Evolutionary conservation across 2,329 filamentous ascomycete genomes (phyloP).

Genomic region (Dryadomyces sulphureus): DNA sequence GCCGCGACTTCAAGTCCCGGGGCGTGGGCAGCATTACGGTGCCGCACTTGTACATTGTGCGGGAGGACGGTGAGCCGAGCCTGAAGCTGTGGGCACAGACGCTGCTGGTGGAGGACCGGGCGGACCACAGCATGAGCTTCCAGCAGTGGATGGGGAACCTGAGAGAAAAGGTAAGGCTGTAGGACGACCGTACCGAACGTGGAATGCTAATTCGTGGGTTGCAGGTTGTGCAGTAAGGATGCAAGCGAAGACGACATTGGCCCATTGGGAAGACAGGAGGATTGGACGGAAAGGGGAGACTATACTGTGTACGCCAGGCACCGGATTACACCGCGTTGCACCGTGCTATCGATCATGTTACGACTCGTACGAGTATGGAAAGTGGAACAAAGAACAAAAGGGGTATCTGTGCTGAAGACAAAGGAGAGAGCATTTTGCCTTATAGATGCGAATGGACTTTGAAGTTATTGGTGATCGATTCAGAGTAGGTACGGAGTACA

Average conservation of each 20-base stretch:
- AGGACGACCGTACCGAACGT: not conserved
- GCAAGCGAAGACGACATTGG: not conserved
- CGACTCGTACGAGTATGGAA: not conserved
- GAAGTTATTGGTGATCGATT: not conserved
- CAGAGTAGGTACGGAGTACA: too few relatives aligned
- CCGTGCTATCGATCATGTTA: not conserved
- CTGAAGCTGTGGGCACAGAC: slow-evolving; percentile 96
- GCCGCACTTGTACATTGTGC: slow-evolving; percentile 82
- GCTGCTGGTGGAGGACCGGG: slow-evolving; percentile 82
- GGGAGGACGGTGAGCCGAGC: slow-evolving; percentile 90
- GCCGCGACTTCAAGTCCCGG: slow-evolving; percentile 68
- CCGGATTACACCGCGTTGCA: too few relatives aligned
- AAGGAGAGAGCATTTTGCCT: not conserved
- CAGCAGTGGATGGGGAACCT: slow-evolving; percentile 85
- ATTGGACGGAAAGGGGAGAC: not conserved
- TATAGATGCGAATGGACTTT: not conserved
- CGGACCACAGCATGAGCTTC: slow-evolving; percentile 85
- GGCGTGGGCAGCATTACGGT: slow-evolving; percentile 88
- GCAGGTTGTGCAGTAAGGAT: slow-evolving; percentile 21
- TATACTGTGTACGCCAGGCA: not conserved
- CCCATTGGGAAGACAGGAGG: not conserved
- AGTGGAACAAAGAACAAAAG: slow-evolving; percentile 1
- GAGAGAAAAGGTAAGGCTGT: slow-evolving; percentile 67
- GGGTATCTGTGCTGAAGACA: not conserved
- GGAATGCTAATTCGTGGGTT: not conserved